Evolutionary conservation across 345 rosid genomes (phyloP), one percentile per base, ranked within the genome.

Genomic region (Syzygium aqueum): DNA sequence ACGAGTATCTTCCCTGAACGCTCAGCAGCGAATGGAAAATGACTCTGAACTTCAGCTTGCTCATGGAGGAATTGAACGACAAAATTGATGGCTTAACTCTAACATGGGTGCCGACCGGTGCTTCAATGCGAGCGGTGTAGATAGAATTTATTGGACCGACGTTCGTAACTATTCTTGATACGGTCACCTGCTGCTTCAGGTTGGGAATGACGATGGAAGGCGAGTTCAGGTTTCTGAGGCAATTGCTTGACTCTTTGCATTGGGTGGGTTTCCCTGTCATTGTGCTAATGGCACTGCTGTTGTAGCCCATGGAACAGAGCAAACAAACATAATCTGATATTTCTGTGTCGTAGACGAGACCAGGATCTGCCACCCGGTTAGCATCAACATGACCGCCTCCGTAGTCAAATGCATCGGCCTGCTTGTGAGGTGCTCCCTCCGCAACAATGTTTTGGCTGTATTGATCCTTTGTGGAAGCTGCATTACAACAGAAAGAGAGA

Each of bases 351-450:
- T 90, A 95, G 23, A 94, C 91, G 40, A 94, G 94, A 54, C 97
- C 96, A 0, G 98, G 97, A 85, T 89, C 90, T 3, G 90, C 85
- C 53, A 92, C 95, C 90, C 87, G 90, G 77, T 84, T 86, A 3
- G 98, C 94, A 88, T 95, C 89, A 11, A 95, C 94, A 16, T 94
- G 94, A 51, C 97, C 97, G 6, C 94, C 93, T 84, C 97, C 98
- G 6, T 90, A 93, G 88, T 94, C 97, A 86, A 94, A 94, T 2
- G 96, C 94, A 87, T 93, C 94, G 1, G 93, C 96, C 67, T 85
- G 89, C 90, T 94, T 94, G 40, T 93, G 88, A 3, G 97, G 95
- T 61, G 93, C 94, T 89, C 95, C 94, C 84, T 93, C 94, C 1
- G 95, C 92, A 5, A 90, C 87, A 27, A 90, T 88, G 27, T 85